These are phyloP conservation scores for Picea abies DNA, from an alignment of 83 land plant species.

Conservation along the genomic window DNA sequence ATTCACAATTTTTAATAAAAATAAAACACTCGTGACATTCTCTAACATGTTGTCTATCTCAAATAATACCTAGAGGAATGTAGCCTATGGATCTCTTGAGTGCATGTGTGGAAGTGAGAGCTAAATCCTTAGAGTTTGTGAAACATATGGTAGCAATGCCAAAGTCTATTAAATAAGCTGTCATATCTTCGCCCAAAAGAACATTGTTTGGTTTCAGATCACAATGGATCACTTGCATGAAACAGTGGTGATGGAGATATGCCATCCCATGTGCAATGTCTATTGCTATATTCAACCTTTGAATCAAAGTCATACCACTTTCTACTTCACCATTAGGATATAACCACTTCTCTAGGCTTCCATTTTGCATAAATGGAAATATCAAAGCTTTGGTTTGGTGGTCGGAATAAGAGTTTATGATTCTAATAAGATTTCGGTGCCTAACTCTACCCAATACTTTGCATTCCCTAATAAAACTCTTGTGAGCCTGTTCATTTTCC, in stretches of 20 bases:
- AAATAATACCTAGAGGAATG: background rate
- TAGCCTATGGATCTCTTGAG: background rate
- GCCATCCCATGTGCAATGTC: slow-evolving; percentile 30
- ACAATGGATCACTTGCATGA: slow-evolving; percentile 22
- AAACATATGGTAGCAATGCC: too few relatives aligned
- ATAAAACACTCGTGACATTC: background rate
- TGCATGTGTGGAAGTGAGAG: too few relatives aligned
- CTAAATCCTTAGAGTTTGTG: too few relatives aligned
- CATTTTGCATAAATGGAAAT: background rate
- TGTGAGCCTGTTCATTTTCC: too few relatives aligned
- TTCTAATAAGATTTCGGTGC: background rate
- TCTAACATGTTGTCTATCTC: background rate
- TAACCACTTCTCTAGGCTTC: too few relatives aligned
- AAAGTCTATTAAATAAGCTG: slow-evolving; percentile 26
- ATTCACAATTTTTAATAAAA: background rate
- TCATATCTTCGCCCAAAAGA: slow-evolving; percentile 30
- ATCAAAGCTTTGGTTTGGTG: background rate
- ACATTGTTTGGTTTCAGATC: slow-evolving; percentile 37
- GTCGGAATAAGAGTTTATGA: too few relatives aligned
- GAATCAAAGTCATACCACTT: background rate
- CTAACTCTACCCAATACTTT: too few relatives aligned
- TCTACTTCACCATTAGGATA: too few relatives aligned
- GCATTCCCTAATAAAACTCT: too few relatives aligned
- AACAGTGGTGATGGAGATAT: slow-evolving; percentile 27
- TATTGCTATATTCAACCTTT: slow-evolving; percentile 19